Evolutionary conservation across 2,329 filamentous ascomycete species (phyloP), one percentile per base, ranked within the genome.

Genomic region (Neofusicoccum umdonicola): DNA sequence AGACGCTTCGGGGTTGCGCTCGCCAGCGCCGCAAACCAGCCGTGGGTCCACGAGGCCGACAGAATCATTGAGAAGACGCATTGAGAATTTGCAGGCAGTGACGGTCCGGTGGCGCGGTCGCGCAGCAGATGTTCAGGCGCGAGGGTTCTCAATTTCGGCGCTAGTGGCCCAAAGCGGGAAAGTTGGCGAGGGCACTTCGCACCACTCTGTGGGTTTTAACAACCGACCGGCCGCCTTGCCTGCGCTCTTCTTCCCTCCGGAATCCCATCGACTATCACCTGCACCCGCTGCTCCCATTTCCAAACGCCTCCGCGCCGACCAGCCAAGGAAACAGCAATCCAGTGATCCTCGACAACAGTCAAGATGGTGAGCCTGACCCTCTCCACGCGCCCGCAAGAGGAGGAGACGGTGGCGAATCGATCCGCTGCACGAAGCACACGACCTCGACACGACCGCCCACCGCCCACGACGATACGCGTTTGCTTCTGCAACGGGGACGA

Each of bases 301-400:
- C 72, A 70, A 70, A 70, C 69, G 72, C 73, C 74, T 73, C 69
- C 71, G 72, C 71, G 41, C 63, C 54, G 63, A 68, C 70, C 69
- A 71, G 68, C 71, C 70, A 67, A 68, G 70, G 65, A 70, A 71
- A 69, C 57, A 71, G 66, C 69, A 69, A 62, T 68, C 65, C 67
- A 71, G 71, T 68, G 66, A 69, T 71, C 72, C 69, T 68, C 68
- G 69, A 71, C 71, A 76, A 74, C 71, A 68, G 70, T 72, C 75
- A 78, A 73, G 69, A 78, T 78, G 76, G 76, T 78, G 72, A 76
- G 76, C 74, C 52, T 66, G 52, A 65, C 63, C 63, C 64, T 54
- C 48, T 66, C 58, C 64, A 63, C 67, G 65, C 62, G 66, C 44
- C 52, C 34, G 44, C 63, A 31, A 34, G 37, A 52, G 52, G 62